phyloP scores from a whole-genome alignment of 345 rosid species.

The Melastoma malabathricum region DNA sequence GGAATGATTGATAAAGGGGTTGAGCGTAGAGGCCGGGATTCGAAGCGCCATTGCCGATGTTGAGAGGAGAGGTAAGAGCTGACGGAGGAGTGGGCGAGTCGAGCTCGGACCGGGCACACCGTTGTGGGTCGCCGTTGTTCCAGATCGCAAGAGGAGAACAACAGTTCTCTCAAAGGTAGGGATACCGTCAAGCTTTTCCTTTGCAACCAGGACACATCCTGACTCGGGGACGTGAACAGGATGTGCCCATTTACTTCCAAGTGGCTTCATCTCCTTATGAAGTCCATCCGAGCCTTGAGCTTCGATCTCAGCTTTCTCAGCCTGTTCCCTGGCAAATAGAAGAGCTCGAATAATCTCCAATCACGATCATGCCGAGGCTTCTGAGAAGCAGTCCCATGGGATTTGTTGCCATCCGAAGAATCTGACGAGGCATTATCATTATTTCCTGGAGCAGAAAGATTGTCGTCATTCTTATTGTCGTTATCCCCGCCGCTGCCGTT shows the following conservation, averaged over 20 bases:
- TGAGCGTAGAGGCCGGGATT: no score
- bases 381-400: slow-evolving; percentile 38
- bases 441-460: slow-evolving; percentile 10
- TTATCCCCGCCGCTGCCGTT: neutral
- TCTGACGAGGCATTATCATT: slow-evolving; percentile 34
- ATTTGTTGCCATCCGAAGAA: slow-evolving; percentile 38
- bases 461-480: neutral
- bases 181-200: slow-evolving; percentile 82
- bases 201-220: slow-evolving; percentile 89
- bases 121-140: slow-evolving; percentile 24
- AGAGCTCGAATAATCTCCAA: slow-evolving; percentile 94
- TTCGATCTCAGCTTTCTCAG: slow-evolving; percentile 35
- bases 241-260: slow-evolving; percentile 76
- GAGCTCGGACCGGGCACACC: no score
- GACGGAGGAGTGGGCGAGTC: no score
- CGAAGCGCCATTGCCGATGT: no score
- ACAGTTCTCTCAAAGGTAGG: slow-evolving; percentile 73
- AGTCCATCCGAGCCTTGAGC: slow-evolving; percentile 28
- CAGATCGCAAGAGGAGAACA: slow-evolving; percentile 81
- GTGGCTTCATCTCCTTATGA: slow-evolving; percentile 37
- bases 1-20: no score
- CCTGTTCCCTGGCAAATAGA: slow-evolving; percentile 57
- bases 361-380: slow-evolving; percentile 37
- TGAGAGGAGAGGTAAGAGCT: no score
- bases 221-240: slow-evolving; percentile 89